A percentile compares a stretch with the other conserved stretches of the same genome.
Evolutionary conservation across 2,329 filamentous ascomycete genomes (phyloP).

Genomic region (Gnomoniopsis smithogilvyi): DNA sequence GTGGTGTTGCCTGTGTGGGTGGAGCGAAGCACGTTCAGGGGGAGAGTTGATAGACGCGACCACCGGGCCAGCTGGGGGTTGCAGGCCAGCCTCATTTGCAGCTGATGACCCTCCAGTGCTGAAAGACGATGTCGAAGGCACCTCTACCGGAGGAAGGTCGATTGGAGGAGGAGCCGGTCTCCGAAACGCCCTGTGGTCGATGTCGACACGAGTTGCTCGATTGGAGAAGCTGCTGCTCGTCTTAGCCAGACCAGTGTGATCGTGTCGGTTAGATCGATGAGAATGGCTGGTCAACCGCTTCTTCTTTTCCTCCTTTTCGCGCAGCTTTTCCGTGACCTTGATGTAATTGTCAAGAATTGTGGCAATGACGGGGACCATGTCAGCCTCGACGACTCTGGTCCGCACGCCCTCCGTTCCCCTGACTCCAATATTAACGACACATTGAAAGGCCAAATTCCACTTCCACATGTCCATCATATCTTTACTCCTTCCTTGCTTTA

Average conservation of each 20-base stretch:
- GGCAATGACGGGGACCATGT: constrained; percentile 98
- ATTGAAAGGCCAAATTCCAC: constrained; percentile 99
- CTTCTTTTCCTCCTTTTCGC: constrained; percentile 78
- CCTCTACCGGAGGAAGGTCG: constrained; percentile 60
- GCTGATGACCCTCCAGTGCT: constrained; percentile 39
- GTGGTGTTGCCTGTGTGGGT: constrained; percentile 42
- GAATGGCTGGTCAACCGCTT: constrained; percentile 58
- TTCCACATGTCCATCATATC: constrained; percentile 99
- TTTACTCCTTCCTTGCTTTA: constrained; percentile 95
- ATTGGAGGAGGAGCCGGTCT: constrained; percentile 75
- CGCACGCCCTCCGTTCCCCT: constrained; percentile 91
- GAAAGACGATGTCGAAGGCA: constrained; percentile 52
- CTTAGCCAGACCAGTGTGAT: constrained; percentile 46
- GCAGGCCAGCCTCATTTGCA: constrained; percentile 1
- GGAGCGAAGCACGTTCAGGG: constrained; percentile 61
- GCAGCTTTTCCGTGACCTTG: constrained; percentile 88
- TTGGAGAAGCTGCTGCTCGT: constrained; percentile 49
- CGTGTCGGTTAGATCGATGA: constrained; percentile 47
- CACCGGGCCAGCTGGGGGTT: constrained; percentile 21
- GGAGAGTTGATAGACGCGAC: constrained; percentile 66
- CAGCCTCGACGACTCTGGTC: constrained; percentile 93
- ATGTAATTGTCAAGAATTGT: constrained; percentile 99
- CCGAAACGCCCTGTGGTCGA: constrained; percentile 61
- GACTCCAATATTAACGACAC: constrained; percentile 97
- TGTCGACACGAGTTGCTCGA: constrained; percentile 49